Evolutionary conservation across 1,139 yeast genomes (phyloP), one percentile per base, ranked within the genome.

Genomic region (Dujonia santamariae): DNA sequence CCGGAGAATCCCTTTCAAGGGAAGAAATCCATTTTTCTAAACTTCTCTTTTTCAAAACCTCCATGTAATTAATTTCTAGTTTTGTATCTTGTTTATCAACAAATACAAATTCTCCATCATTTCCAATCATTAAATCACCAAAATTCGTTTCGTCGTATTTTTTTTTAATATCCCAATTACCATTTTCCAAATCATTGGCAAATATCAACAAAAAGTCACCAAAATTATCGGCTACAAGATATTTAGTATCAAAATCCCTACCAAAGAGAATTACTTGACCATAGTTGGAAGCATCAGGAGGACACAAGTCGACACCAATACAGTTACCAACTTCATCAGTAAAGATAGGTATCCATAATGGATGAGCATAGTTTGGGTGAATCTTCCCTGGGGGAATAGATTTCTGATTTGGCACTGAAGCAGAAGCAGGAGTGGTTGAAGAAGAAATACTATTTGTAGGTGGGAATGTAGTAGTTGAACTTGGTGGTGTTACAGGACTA

Each of bases 231-330:
- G 96, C 88, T 19, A 87, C 63, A 31, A 75, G 85, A 54, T 73
- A 85, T 55, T 87, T 87, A 28, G 83, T 75, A 58, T 87, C 97
- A 51, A 83, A 86, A 40, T 90, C 97, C 48, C 95, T 75, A 26
- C 97, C 97, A 58, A 86, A 88, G 35, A 86, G 53, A 38, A 90
- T 85, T 18, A 86, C 85, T 56, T 88, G 96, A 12, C 97, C 97
- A 67, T 79, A 72, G 29, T 61, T 67, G 21, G 96, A 96, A 13
- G 64, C 60, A 3, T 78, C 67, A 3, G 86, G 96, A 1, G 97
- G 97, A 2, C 92, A 84, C 41, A 90, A 67, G 58, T 90, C 97
- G 11, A 90, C 70, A 32, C 90, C 97, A 35, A 90, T 80, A 52
- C 87, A 87, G 60, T 90, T 90, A 14, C 97, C 97, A 8, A 85